Evolutionary conservation across 2,329 filamentous ascomycete species (phyloP).

Genomic region (Dothidotthia symphoricarpi): DNA sequence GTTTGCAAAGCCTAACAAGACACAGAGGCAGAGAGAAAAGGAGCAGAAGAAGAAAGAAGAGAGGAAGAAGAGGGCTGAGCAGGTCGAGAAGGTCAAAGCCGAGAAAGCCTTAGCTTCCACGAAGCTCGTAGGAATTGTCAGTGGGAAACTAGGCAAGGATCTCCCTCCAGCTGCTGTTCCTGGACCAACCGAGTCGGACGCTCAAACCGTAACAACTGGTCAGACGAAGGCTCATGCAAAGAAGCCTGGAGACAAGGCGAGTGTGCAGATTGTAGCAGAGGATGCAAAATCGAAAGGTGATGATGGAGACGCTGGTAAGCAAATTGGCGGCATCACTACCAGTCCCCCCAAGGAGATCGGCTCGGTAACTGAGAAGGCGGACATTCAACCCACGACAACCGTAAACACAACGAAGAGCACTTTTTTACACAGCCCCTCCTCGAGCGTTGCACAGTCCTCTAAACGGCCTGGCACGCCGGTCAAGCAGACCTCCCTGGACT

Average conservation of each 20-base stretch:
- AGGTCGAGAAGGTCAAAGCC: slow-evolving; percentile 12
- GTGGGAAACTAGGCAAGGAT: neutral
- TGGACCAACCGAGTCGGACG: neutral
- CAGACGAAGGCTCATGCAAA: slow-evolving; percentile 1
- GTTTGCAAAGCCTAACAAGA: slow-evolving; percentile 29
- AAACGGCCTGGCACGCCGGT: too few relatives aligned
- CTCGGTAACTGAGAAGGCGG: slow-evolving; percentile 17
- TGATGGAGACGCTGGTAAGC: slow-evolving; percentile 10
- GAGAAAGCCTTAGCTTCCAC: slow-evolving; percentile 6
- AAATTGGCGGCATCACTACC: slow-evolving; percentile 7
- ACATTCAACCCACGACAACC: slow-evolving; percentile 3
- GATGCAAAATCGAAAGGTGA: neutral
- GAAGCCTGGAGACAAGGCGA: slow-evolving; percentile 6
- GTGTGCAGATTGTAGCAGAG: neutral
- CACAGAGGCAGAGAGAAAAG: slow-evolving; percentile 34
- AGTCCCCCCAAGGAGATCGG: slow-evolving; percentile 5
- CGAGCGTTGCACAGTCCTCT: slow-evolving; percentile 9
- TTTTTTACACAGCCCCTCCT: neutral
- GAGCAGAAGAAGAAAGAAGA: slow-evolving; percentile 40
- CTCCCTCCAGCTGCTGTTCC: too few relatives aligned
- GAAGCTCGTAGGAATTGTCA: slow-evolving; percentile 1
- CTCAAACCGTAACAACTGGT: neutral
- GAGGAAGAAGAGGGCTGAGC: slow-evolving; percentile 23
- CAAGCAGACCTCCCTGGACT: too few relatives aligned
- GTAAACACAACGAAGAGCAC: too few relatives aligned